Conservation (phyloP, 164 flowering plant species). For the Magnolia kwangsiensis region DNA sequence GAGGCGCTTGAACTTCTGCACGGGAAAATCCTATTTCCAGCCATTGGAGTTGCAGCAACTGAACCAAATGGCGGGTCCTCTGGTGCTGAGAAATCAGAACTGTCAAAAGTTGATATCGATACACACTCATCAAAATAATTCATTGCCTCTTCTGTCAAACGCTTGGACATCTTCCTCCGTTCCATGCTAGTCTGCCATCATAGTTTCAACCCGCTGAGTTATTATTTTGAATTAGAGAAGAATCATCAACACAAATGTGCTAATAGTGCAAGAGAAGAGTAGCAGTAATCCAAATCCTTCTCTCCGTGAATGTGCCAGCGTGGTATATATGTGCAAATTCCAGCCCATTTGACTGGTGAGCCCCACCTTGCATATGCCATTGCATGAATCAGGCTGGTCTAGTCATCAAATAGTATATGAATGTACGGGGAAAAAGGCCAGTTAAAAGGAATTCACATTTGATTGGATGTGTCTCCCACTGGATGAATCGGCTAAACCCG, state of each 20-base stretch:
- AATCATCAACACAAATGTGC: background rate
- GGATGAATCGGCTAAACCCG: too few relatives aligned
- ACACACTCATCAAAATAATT: slow-evolving; percentile 92
- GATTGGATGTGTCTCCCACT: too few relatives aligned
- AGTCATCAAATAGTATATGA: too few relatives aligned
- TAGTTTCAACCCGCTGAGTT: background rate
- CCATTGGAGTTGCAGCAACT: slow-evolving; percentile 19
- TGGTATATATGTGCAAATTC: background rate
- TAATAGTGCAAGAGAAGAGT: background rate
- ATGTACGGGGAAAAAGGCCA: too few relatives aligned
- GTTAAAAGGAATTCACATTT: too few relatives aligned
- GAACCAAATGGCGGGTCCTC: slow-evolving; percentile 52
- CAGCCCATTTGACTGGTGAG: background rate
- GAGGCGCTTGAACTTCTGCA: slow-evolving; percentile 30
- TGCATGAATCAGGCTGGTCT: too few relatives aligned
- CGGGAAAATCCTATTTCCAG: slow-evolving; percentile 14
- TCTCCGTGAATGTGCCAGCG: background rate
- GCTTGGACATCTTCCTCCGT: slow-evolving; percentile 66
- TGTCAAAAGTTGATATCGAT: slow-evolving; percentile 85
- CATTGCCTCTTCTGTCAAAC: slow-evolving; percentile 75
- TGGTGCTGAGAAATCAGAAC: slow-evolving; percentile 77
- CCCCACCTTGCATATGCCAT: too few relatives aligned
- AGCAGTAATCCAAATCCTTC: background rate
- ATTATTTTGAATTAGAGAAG: background rate
- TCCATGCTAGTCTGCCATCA: slow-evolving; percentile 68